Base-by-base conservation (phyloP, 495 filamentous ascomycete genomes). In the Evansstolkia leycettana region DNA sequence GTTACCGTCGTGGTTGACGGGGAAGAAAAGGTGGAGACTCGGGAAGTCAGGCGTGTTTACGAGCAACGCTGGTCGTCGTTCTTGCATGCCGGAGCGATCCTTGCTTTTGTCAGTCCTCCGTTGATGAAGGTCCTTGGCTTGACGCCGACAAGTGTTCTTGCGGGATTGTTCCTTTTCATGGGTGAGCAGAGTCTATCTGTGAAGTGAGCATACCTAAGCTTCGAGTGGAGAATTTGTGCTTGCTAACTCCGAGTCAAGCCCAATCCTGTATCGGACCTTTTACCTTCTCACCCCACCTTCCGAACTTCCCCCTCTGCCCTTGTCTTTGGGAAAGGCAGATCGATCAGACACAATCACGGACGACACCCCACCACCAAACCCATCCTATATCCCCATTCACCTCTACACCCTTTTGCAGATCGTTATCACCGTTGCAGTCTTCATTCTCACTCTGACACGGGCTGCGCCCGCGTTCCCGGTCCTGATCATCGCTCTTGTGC, bases 91-190 rank as follows among this genome's bases (percentile, higher is more conserved):
- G 65, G 55, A 2, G 69, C 73, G 2, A 80, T 82, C 11, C 47
- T 80, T 2, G 41, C 60, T 18, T 82, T 82, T 48, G 43, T 78
- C 39, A 71, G 66, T 43, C 78, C 79, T 7, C 78, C 78, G 7
- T 67, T 82, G 28, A 79, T 80, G 70, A 72, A 72, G 40, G 70
- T 82, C 3, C 62, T 82, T 11, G 78, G 78, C 1, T 57, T 82
- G 38, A 81, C 78, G 0, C 78, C 76, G 0, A 82, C 76, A 1
- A 76, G 72, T 26, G 78, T 82, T 5, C 60, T 82, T 1, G 78
- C 77, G 0, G 78, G 77, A 1, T 54, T 82, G 9, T 82, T 82
- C 48, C 55, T 84, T 34, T 83, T 80, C 52, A 82, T 82, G 78
- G 78, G 76, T 7, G 75, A 82, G 42, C 79, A 84, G 42, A 76